Conservation (phyloP, 139 green algal genomes). For the Tetradesmus obliquus region DNA sequence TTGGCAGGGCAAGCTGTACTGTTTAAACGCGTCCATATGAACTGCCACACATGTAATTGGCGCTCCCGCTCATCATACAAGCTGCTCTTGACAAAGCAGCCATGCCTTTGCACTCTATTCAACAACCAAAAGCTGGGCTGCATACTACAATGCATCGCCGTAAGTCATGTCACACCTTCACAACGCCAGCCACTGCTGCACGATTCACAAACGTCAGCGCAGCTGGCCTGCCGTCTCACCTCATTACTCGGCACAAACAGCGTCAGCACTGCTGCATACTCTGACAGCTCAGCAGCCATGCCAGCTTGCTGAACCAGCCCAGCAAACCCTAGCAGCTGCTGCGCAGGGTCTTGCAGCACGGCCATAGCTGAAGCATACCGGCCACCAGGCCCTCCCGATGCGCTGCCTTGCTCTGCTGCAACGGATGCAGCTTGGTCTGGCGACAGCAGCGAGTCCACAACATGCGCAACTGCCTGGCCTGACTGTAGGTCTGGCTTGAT, state of each 20-base stretch:
- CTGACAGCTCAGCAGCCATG: background rate
- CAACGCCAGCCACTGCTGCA: too few relatives aligned
- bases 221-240: background rate
- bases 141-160: too few relatives aligned
- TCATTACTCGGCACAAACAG: constrained; percentile 21
- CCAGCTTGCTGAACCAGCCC: background rate
- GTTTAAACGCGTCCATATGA: too few relatives aligned
- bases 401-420: background rate
- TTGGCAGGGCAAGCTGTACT: too few relatives aligned
- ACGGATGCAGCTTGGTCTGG: background rate
- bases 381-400: background rate
- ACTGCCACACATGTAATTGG: too few relatives aligned
- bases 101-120: too few relatives aligned
- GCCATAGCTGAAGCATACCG: constrained; percentile 9
- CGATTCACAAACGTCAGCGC: too few relatives aligned
- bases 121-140: too few relatives aligned
- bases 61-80: too few relatives aligned
- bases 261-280: background rate
- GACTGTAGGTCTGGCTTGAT: constrained; percentile 18
- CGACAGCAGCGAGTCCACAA: background rate
- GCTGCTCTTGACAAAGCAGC: too few relatives aligned
- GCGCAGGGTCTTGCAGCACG: constrained; percentile 14
- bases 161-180: too few relatives aligned
- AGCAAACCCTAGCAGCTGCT: constrained; percentile 11
- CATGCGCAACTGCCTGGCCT: constrained; percentile 19